Evolutionary conservation across 2,329 filamentous ascomycete genomes (phyloP), one percentile per base, ranked within the genome.

Genomic region (Fusarium cyanostomum): DNA sequence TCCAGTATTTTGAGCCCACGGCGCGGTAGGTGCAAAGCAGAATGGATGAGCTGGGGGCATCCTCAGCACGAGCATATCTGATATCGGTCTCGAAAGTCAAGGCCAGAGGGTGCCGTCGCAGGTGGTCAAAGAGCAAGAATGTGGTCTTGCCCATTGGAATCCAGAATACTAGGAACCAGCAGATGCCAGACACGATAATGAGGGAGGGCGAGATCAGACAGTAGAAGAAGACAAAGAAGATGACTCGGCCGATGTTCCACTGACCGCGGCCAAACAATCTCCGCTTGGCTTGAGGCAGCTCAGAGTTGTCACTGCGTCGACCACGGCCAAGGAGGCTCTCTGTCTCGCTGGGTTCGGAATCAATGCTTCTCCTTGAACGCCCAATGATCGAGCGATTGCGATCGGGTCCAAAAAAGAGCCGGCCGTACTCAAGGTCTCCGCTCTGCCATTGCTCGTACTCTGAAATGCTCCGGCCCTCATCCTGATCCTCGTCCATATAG

Each of bases 381-480:
- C 94, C 95, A 37, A 97, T 82, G 48, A 98, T 88, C 7, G 93
- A 96, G 50, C 91, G 87, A 68, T 84, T 89, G 59, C 86, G 80
- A 51, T 87, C 87, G 4, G 95, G 95, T 0, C 95, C 96, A 75
- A 99, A 99, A 81, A 99, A 98, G 3, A 99, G 85, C 30, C 94
- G 87, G 4, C 95, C 95, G 75, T 98, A 93, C 77, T 99, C 95
- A 30, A 99, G 85, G 72, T 99, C 95, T 46, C 95, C 95, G 73
- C 89, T 97, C 79, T 99, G 95, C 95, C 95, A 99, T 78, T 97
- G 93, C 76, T 99, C 95, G 74, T 99, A 99, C 79, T 99, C 95
- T 71, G 92, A 96, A 72, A 99, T 97, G 79, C 94, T 98, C 72
- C 95, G 88, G 16, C 95, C 95, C 78, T 99, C 95, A 35, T 94